Conservation (phyloP, 208 protist species). For the Angomonas ambiguus region DNA sequence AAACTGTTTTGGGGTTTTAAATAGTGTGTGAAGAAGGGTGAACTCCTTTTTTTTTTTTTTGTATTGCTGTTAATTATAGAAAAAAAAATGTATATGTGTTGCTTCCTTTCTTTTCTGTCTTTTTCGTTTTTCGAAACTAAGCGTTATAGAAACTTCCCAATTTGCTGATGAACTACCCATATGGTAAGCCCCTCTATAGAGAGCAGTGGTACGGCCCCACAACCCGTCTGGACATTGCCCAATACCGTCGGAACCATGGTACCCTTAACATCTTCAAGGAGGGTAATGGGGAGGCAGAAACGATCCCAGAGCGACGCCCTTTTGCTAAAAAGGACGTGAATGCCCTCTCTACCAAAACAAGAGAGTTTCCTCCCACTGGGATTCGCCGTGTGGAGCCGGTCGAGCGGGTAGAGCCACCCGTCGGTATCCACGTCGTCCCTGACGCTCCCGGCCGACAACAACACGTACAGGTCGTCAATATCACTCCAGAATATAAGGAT, state of each 20-base stretch:
- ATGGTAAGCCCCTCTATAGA: constrained; percentile 1
- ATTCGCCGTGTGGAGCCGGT: constrained; percentile 38
- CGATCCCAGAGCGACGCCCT: background rate
- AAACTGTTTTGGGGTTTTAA: no score
- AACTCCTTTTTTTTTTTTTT: constrained; percentile 4
- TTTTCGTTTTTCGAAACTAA: background rate
- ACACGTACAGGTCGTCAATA: constrained; percentile 75
- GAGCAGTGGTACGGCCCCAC: constrained; percentile 10
- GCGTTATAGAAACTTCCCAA: background rate
- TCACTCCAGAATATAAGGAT: constrained; percentile 66
- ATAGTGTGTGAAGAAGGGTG: no score
- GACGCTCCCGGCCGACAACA: constrained; percentile 37
- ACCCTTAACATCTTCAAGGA: constrained; percentile 41
- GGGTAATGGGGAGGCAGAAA: background rate
- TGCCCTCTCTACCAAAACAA: constrained; percentile 41
- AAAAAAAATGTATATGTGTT: background rate
- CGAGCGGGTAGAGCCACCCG: constrained; percentile 33
- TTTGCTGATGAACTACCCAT: background rate
- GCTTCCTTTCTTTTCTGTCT: background rate
- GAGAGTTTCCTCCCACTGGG: constrained; percentile 45
- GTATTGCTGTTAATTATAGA: background rate
- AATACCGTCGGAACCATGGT: constrained; percentile 26
- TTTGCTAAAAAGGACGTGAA: constrained; percentile 29
- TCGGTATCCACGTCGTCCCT: constrained; percentile 46
- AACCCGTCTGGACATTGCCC: constrained; percentile 16